Base-by-base conservation (phyloP, 2,329 filamentous ascomycete species). In the Fusarium citri region DNA sequence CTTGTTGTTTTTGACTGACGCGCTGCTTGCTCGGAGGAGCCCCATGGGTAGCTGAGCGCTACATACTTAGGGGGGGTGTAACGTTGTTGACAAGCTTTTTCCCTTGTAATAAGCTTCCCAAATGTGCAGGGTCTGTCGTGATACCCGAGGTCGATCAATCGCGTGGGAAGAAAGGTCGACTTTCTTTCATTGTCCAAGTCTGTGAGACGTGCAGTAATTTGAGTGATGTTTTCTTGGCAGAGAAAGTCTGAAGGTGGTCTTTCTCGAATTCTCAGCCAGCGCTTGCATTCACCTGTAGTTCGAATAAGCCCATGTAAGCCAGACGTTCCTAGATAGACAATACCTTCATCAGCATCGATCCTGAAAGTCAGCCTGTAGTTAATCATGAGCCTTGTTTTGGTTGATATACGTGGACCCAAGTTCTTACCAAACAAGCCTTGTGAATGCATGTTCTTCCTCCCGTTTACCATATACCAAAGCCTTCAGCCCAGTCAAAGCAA, bases 101-200 rank as follows among this genome's bases (percentile, higher is more conserved):
- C 45, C 7, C 30, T 47, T 28, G 45, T 47, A 20, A 30, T 18
- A 20, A 47, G 25, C 11, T 18, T 47, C 6, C 2, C 45, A 6
- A 1, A 20, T 6, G 16, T 9, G 18, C 18, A 10, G 1, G 6
- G 2, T 4, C 16, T 20, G 6, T n/a, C 11, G 5, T 8, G 18
- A 20, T 11, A 23, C 0, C 10, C 45, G 11, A 47, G 45, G 18
- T 47, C 45, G 18, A 47, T 8, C 11, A 47, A 18, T 15, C 45
- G 45, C 18, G 45, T 47, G 1, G 45, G 45, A 6, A 47, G 25
- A 28, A 30, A 47, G 5, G 0, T 22, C 18, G 45, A 47, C 12
- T 1, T 5, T 18, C 15, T 8, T 2, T 20, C 14, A 22, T 20
- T 20, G 3, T n/a, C 8, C 4, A 20, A 28, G 8, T 2, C 0